Conservation (phyloP, 768 basidiomycete genomes). For the Stropharia rugosoannulata region DNA sequence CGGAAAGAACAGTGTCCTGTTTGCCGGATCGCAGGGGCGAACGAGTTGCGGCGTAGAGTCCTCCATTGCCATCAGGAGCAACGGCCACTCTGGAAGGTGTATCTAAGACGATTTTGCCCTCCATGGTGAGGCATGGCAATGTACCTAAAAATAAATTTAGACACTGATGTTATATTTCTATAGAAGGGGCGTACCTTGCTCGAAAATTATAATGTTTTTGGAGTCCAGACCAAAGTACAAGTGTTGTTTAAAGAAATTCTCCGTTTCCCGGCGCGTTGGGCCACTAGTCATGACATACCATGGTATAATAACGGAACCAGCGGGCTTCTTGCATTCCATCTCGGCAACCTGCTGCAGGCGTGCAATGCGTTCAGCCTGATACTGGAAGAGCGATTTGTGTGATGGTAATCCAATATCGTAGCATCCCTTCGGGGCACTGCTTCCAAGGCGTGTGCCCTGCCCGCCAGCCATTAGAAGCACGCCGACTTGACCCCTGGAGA, state of each 20-base stretch:
- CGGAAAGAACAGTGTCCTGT: constrained; percentile 76
- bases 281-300: constrained; percentile 99
- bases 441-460: constrained; percentile 93
- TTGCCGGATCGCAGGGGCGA: constrained; percentile 62
- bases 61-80: constrained; percentile 97
- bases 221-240: constrained; percentile 78
- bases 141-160: constrained; percentile 58
- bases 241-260: constrained; percentile 77
- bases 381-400: constrained; percentile 92
- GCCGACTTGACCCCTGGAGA: constrained; percentile 83
- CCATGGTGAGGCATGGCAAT: constrained; percentile 90
- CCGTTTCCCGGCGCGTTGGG: constrained; percentile 86
- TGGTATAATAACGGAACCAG: constrained; percentile 71
- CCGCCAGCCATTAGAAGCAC: constrained; percentile 98
- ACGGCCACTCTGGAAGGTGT: constrained; percentile 80
- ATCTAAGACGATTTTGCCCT: constrained; percentile 91
- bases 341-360: constrained; percentile 80
- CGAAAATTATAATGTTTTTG: constrained; percentile 88
- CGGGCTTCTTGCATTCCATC: constrained; percentile 45
- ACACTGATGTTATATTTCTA: constrained; percentile 2
- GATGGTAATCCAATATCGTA: constrained; percentile 96
- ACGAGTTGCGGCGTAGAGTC: constrained; percentile 92
- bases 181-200: constrained; percentile 69
- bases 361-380: constrained; percentile 94
- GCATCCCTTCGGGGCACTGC: constrained; percentile 92